Evolutionary conservation across 192 early-diverging fungal species (phyloP), one percentile per base, ranked within the genome.

Genomic region (Rhizophlyctis rosea): DNA sequence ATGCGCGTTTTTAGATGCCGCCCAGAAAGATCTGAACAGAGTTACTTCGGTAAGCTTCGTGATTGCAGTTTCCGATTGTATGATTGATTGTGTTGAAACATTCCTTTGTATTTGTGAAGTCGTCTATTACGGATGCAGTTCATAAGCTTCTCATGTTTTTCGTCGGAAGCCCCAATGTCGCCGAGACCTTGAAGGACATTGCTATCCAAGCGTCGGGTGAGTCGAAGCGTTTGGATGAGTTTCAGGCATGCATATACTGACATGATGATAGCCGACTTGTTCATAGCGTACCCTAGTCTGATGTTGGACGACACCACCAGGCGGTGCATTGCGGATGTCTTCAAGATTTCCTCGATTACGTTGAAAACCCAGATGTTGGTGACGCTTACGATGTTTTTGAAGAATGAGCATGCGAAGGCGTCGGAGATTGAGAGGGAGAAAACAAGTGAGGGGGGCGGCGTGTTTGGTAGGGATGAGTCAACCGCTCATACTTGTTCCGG

Each of bases 361-460:
- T 76, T 90, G 58, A 85, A 88, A 68, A 66, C 86, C 32, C 82
- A 90, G 54, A 55, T 92, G n/a, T 67, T 93, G 68, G 78, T 78
- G 24, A 81, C 84, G 27, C 90, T 92, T 69, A 52, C 76, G 18
- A 86, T 90, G 64, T 91, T 86, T 57, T 65, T 94, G 61, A 65
- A 77, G 7, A 68, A 70, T 0, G 91, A 93, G 54, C 80, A 88
- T 27, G 64, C 30, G 7, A 18, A 44, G 14, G 61, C 52, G 4
- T 14, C 7, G 13, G 31, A 63, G 3, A 63, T 54, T 18, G 54
- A 63, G 31, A 54, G 51, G 24, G 18, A 2, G 53, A n/a, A 54
- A 28, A 54, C 75, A 60, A n/a, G n/a, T n/a, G n/a, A n/a, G n/a
- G n/a, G n/a, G n/a, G n/a, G n/a, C n/a, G n/a, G n/a, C n/a, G n/a